Percentiles rank a stretch among this genome's conserved stretches.
These are phyloP conservation scores for Botrytis fragariae DNA, from an alignment of 2,329 filamentous ascomycete species.

Conservation along the genomic window DNA sequence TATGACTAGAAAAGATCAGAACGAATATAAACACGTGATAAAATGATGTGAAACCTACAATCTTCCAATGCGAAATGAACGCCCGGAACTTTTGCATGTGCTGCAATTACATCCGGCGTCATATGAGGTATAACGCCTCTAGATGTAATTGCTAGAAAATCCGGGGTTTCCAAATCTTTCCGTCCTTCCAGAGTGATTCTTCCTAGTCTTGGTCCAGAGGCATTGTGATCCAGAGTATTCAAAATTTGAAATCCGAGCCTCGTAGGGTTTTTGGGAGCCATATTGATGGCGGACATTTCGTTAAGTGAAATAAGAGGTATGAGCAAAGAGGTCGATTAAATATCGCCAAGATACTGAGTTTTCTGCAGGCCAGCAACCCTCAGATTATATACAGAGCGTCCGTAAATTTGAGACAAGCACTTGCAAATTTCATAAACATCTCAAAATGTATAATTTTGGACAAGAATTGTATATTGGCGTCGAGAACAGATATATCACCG, in stretches of 20 bases:
- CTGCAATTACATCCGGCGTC: conserved; percentile 75
- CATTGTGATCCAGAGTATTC: conserved; percentile 23
- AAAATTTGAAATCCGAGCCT: conserved; percentile 32
- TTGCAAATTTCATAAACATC: conserved; percentile 20
- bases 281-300: conserved; percentile 20
- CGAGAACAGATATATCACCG: neutral
- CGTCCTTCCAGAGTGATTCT: conserved; percentile 58
- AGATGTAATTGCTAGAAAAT: conserved; percentile 76
- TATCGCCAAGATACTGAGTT: conserved; percentile 24
- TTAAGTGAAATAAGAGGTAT: neutral
- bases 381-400: conserved; percentile 26
- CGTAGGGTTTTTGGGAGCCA: conserved; percentile 18
- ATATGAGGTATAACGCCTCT: conserved; percentile 84
- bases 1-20: conserved; percentile 47
- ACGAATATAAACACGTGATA: conserved; percentile 20
- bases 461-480: conserved; percentile 1
- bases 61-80: conserved; percentile 87
- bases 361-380: conserved; percentile 34
- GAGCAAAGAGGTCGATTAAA: conserved; percentile 7
- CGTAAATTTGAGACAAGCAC: neutral
- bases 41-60: conserved; percentile 60
- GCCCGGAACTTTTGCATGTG: conserved; percentile 62
- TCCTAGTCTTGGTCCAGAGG: conserved; percentile 33
- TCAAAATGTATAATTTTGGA: conserved; percentile 4
- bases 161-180: conserved; percentile 73